These are phyloP conservation scores for Marchantia paleacea DNA, from an alignment of 225 moss, liverwort and hornwort genomes.

Conservation along the genomic window DNA sequence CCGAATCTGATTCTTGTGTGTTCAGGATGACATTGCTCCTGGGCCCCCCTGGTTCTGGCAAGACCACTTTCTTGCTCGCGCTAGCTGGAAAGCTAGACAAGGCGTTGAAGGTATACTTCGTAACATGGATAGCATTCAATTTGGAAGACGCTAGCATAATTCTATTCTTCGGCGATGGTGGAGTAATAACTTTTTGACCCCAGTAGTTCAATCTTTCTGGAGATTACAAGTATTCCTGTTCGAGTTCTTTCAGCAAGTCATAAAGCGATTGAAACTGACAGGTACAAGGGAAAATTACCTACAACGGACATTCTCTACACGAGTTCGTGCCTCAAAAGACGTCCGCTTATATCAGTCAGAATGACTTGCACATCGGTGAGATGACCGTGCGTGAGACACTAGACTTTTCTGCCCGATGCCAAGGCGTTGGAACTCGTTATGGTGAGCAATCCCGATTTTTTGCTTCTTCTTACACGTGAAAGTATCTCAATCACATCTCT, in stretches of 20 bases:
- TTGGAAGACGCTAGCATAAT: neutral
- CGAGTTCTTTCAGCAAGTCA: neutral
- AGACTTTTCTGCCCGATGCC: conserved; percentile 35
- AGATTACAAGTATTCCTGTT: too few relatives aligned
- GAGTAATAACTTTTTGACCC: neutral
- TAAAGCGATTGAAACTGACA: neutral
- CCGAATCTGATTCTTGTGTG: neutral
- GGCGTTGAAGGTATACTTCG: conserved; percentile 22
- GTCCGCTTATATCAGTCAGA: conserved; percentile 33
- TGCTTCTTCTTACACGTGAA: too few relatives aligned
- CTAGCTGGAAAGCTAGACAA: conserved; percentile 38
- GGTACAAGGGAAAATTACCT: conserved; percentile 27
- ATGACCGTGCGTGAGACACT: conserved; percentile 45
- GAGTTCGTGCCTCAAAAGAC: conserved; percentile 43
- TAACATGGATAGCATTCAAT: neutral
- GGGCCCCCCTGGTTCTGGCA: conserved; percentile 38
- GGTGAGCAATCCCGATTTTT: conserved; percentile 8
- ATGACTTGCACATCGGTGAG: conserved; percentile 31
- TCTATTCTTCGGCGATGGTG: neutral
- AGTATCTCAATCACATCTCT: too few relatives aligned
- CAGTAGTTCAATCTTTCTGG: too few relatives aligned
- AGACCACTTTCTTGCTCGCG: conserved; percentile 33
- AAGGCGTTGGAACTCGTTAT: conserved; percentile 37
- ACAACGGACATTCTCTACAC: conserved; percentile 29
- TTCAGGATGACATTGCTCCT: conserved; percentile 40